phyloP scores from a whole-genome alignment of 805 yeast genomes.

The Candida vartiovaarae region DNA sequence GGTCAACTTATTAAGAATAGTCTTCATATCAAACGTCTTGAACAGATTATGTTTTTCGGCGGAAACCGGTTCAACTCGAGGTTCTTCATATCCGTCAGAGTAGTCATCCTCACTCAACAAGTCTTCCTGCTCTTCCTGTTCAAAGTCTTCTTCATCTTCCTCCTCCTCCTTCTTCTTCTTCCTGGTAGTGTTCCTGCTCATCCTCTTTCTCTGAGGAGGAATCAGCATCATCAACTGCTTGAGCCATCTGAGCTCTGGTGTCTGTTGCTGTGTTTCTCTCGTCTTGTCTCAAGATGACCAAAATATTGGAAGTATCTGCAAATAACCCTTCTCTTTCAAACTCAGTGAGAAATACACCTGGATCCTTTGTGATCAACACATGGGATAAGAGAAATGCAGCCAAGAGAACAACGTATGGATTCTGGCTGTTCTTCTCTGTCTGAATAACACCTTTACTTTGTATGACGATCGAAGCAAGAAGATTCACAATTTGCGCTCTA shows the following conservation, averaged over 20 bases:
- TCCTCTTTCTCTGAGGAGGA: slow-evolving; percentile 2
- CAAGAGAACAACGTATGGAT: slow-evolving; percentile 35
- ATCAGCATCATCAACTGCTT: slow-evolving; percentile 24
- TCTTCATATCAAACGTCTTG: slow-evolving; percentile 3
- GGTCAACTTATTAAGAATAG: slow-evolving; percentile 8
- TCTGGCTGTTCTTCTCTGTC: slow-evolving; percentile 12
- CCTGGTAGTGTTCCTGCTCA: slow-evolving; percentile 9
- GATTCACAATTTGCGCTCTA: slow-evolving; percentile 34
- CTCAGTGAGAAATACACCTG: slow-evolving; percentile 35
- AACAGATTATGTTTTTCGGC: slow-evolving; percentile 1
- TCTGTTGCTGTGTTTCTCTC: slow-evolving; percentile 3
- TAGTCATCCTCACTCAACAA: slow-evolving; percentile 5
- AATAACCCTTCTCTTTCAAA: slow-evolving; percentile 73
- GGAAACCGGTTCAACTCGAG: not conserved
- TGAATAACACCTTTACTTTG: slow-evolving; percentile 36
- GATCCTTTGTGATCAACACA: slow-evolving; percentile 35
- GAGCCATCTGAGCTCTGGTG: slow-evolving; percentile 7
- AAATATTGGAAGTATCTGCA: slow-evolving; percentile 36
- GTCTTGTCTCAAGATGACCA: slow-evolving; percentile 21
- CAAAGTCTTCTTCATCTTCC: slow-evolving; percentile 19
- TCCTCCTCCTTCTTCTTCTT: slow-evolving; percentile 9
- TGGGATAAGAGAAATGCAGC: slow-evolving; percentile 46
- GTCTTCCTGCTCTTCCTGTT: slow-evolving; percentile 11
- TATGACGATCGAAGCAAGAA: slow-evolving; percentile 56
- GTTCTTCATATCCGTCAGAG: not conserved